Evolutionary conservation across 1,139 yeast genomes (phyloP).

Genomic region (Kodamaea derodonti): DNA sequence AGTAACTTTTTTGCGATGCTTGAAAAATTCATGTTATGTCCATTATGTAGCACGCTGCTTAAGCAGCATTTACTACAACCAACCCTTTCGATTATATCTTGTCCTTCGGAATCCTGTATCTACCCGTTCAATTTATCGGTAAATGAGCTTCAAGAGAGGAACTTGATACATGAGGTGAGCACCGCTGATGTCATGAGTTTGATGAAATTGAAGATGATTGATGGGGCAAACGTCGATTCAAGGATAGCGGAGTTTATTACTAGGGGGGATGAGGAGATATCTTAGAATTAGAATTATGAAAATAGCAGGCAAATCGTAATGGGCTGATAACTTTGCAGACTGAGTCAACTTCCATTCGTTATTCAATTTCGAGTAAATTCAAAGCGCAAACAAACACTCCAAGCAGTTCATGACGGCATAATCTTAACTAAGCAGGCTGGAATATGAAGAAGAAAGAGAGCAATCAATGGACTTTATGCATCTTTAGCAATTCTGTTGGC

Average conservation of each 20-base stretch:
- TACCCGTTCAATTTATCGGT: slow-evolving; percentile 31
- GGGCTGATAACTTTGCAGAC: no score
- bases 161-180: slow-evolving; percentile 20
- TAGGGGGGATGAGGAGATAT: slow-evolving; percentile 19
- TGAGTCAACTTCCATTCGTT: no score
- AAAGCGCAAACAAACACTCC: no score
- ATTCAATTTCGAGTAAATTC: no score
- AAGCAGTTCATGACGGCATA: no score
- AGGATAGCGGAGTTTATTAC: slow-evolving; percentile 28
- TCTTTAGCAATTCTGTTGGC: no score
- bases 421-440: no score
- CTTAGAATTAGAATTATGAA: neutral
- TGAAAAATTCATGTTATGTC: slow-evolving; percentile 21
- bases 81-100: slow-evolving; percentile 22
- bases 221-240: slow-evolving; percentile 20
- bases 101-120: slow-evolving; percentile 25
- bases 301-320: no score
- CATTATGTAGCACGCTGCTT: slow-evolving; percentile 23
- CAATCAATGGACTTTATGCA: no score
- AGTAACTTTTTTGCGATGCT: neutral
- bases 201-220: slow-evolving; percentile 23
- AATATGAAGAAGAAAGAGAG: no score
- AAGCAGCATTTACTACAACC: slow-evolving; percentile 27
- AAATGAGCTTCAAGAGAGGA: slow-evolving; percentile 22
- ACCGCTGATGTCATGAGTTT: slow-evolving; percentile 23